Evolutionary conservation across 2,329 filamentous ascomycete species (phyloP), one percentile per base, ranked within the genome.

Genomic region (Talaromyces pinophilus): DNA sequence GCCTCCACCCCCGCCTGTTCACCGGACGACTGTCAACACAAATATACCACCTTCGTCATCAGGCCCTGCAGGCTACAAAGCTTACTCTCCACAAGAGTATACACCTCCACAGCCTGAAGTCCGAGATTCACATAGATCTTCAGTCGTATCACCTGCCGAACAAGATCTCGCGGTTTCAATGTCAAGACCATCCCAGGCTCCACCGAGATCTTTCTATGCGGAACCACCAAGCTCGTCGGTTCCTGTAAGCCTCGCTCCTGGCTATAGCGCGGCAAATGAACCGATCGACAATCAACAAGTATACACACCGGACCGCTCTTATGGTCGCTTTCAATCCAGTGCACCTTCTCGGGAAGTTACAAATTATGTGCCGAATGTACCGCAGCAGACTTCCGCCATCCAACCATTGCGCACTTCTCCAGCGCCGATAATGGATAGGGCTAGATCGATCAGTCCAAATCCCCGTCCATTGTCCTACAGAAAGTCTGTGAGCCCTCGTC

Each of bases 401-500:
- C 75, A 78, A 54, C 72, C 72, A 17, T 61, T 75, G 25, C 72
- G 75, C 35, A 70, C 71, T 28, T 76, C 76, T 50, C 73, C 74
- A 4, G 69, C 64, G n/a, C 71, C 72, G 5, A 59, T 72, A 15
- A 60, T 60, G 63, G 54, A 59, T 60, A 42, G 68, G 44, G 76
- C 80, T 11, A 72, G 77, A 33, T 75, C 77, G 8, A 67, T 72
- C 59, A 74, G 74, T 71, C 64, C 77, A 70, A 68, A 76, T 70
- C 69, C 76, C 72, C 71, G 81, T 70, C 69, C 74, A 66, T 79
- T 84, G 62, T 80, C 82, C 8, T 80, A 80, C 7, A 82, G 86
- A 17, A 89, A 89, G 72, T 88, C 87, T 0, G 80, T 89, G 15
- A 88, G 86, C 63, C 86, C 86, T 11, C 81, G 81, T 2, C 86